Evolutionary conservation across 2,329 filamentous ascomycete species (phyloP).

Genomic region (Cladophialophora chaetospira): DNA sequence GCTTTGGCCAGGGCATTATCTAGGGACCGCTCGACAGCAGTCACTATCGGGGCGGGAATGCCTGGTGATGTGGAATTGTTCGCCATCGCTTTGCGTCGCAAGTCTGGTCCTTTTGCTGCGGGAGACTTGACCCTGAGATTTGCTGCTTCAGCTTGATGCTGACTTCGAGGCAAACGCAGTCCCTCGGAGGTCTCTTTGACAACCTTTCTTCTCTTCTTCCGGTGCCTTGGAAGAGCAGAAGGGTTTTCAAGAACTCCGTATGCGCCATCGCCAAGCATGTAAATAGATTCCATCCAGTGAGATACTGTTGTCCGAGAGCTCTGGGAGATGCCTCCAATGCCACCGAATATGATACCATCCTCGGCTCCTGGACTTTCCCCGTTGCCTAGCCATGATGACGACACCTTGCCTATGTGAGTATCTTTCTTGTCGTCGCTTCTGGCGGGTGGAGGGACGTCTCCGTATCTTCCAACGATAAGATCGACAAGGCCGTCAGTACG

Average conservation of each 20-base stretch:
- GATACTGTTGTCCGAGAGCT: constrained; percentile 72
- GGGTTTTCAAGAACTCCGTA: constrained; percentile 85
- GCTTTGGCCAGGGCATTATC: constrained; percentile 28
- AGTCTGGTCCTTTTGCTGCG: constrained; percentile 9
- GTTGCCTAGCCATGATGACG: constrained; percentile 70
- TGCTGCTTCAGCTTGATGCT: background rate
- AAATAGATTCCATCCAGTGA: constrained; percentile 86
- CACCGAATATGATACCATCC: constrained; percentile 86
- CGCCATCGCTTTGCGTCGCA: constrained; percentile 29
- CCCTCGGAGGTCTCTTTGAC: constrained; percentile 30
- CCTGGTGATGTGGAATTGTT: constrained; percentile 38
- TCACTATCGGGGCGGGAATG: constrained; percentile 49
- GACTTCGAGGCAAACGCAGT: too few relatives aligned
- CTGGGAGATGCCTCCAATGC: constrained; percentile 71
- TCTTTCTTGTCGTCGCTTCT: constrained; percentile 29
- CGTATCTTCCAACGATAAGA: constrained; percentile 83
- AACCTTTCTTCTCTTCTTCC: constrained; percentile 37
- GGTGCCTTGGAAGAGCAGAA: constrained; percentile 60
- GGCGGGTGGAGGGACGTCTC: constrained; percentile 51
- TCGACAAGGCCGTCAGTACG: constrained; percentile 84
- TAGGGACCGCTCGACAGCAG: constrained; percentile 31
- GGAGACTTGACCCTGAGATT: constrained; percentile 15
- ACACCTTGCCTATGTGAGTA: constrained; percentile 33
- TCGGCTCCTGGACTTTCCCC: constrained; percentile 68
- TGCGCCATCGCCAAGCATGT: constrained; percentile 77